These are phyloP conservation scores for Medicago ruthenica DNA, from an alignment of 306 rosid species.

Conservation along the genomic window DNA sequence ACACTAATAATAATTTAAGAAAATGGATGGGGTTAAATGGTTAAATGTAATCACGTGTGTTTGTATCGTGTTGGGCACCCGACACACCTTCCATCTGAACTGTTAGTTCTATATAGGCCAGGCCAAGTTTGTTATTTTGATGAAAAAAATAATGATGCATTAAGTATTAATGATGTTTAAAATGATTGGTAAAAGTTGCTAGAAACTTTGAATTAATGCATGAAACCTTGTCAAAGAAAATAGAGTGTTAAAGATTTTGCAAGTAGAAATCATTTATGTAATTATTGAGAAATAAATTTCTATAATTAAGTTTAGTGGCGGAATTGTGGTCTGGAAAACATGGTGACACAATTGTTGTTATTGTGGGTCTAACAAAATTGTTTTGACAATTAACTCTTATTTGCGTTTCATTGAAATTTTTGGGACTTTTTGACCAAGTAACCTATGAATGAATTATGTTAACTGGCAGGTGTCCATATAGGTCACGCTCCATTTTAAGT, in stretches of 20 bases:
- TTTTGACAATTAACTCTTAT: background rate
- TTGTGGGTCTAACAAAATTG: background rate
- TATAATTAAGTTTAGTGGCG: background rate
- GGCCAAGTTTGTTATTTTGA: background rate
- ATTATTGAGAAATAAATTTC: no score
- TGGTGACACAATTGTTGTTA: background rate
- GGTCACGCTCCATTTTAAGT: background rate
- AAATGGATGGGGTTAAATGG: background rate
- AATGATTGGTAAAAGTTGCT: background rate
- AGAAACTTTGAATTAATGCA: background rate
- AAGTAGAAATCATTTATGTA: background rate
- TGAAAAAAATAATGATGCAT: background rate
- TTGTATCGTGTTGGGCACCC: background rate
- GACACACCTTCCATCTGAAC: background rate
- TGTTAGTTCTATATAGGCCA: background rate
- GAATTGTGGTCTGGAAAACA: background rate
- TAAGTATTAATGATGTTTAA: no score
- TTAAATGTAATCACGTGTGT: background rate
- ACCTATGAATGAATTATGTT: background rate
- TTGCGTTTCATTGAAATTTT: background rate
- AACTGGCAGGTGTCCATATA: background rate
- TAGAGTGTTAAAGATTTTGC: background rate
- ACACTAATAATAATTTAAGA: background rate
- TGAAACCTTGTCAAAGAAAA: background rate
- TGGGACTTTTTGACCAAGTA: background rate